A percentile compares a stretch with the other conserved stretches of the same genome.
Conservation (phyloP, 208 protist genomes). For the Naegleria lovaniensis region DNA sequence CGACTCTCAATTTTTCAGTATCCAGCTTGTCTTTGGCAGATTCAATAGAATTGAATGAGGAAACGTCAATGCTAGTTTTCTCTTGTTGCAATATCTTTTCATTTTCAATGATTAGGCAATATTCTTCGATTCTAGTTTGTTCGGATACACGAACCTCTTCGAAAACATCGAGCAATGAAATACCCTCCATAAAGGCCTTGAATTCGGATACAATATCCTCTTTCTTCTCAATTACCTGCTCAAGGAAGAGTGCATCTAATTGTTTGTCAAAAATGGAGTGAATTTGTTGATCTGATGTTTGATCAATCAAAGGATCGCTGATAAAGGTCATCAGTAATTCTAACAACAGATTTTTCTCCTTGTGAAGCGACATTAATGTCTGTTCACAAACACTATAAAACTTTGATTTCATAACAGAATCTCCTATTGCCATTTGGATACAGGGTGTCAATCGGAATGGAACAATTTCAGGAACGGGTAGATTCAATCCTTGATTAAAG, state of each 20-base stretch:
- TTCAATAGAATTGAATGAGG: not conserved
- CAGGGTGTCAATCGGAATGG: constrained; percentile 66
- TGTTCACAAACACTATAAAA: constrained; percentile 46
- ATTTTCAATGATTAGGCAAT: not conserved
- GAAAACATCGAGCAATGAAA: not conserved
- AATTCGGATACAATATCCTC: not conserved
- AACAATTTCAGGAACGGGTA: constrained; percentile 64
- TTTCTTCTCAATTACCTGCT: not conserved
- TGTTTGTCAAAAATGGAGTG: not conserved
- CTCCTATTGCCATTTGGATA: constrained; percentile 52
- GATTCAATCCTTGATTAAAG: constrained; percentile 61
- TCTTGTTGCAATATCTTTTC: not conserved
- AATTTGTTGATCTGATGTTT: constrained; percentile 38
- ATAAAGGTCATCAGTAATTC: constrained; percentile 66
- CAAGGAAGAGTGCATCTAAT: not conserved
- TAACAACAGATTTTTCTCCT: constrained; percentile 46
- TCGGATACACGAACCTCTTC: not conserved
- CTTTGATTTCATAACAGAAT: constrained; percentile 46
- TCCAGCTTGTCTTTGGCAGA: not conserved
- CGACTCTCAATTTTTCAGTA: not conserved
- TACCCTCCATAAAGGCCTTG: not conserved
- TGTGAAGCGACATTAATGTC: constrained; percentile 29
- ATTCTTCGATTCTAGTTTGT: not conserved
- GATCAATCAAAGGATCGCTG: constrained; percentile 65
- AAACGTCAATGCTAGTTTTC: not conserved